Conservation (phyloP, 192 early-diverging fungal genomes). For the Bifiguratus adelaidae region DNA sequence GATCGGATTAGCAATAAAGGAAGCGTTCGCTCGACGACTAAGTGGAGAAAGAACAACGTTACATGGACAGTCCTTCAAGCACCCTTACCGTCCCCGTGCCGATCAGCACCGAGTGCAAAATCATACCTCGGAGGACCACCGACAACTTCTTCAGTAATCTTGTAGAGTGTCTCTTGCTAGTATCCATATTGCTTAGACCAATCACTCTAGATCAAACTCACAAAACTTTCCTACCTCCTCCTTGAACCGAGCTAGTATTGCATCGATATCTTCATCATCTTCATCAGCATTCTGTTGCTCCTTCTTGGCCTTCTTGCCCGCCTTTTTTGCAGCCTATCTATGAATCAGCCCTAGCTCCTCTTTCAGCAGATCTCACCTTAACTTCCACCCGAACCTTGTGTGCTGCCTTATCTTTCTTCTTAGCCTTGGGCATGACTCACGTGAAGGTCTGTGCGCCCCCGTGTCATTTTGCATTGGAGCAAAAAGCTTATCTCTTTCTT, state of each 20-base stretch:
- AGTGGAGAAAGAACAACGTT: slow-evolving; percentile 12
- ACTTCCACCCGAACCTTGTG: slow-evolving; percentile 21
- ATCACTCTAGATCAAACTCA: background rate
- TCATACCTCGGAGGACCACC: slow-evolving; percentile 26
- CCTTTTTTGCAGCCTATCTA: slow-evolving; percentile 26
- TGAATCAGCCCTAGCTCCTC: background rate
- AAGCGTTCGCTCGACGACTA: slow-evolving; percentile 45
- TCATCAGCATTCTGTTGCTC: slow-evolving; percentile 32
- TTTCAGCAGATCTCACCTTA: slow-evolving; percentile 8
- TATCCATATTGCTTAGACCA: background rate
- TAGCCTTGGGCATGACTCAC: no score
- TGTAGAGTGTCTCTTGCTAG: slow-evolving; percentile 35
- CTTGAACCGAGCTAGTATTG: slow-evolving; percentile 47
- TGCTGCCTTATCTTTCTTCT: slow-evolving; percentile 38
- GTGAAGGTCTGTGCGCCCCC: no score
- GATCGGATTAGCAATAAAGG: slow-evolving; percentile 46
- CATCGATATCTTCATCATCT: slow-evolving; percentile 58
- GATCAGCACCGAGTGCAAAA: background rate
- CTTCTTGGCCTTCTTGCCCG: slow-evolving; percentile 26
- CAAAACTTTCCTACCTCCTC: slow-evolving; percentile 22
- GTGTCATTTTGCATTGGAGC: no score
- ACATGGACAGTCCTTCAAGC: background rate
- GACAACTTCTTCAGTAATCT: slow-evolving; percentile 43
- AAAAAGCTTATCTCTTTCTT: no score
- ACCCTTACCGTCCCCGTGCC: background rate